A percentile compares a stretch with the other conserved stretches of the same genome.
Evolutionary conservation across 352 stramenopile species (phyloP).

Genomic region (Globisporangium paroecandrum): DNA sequence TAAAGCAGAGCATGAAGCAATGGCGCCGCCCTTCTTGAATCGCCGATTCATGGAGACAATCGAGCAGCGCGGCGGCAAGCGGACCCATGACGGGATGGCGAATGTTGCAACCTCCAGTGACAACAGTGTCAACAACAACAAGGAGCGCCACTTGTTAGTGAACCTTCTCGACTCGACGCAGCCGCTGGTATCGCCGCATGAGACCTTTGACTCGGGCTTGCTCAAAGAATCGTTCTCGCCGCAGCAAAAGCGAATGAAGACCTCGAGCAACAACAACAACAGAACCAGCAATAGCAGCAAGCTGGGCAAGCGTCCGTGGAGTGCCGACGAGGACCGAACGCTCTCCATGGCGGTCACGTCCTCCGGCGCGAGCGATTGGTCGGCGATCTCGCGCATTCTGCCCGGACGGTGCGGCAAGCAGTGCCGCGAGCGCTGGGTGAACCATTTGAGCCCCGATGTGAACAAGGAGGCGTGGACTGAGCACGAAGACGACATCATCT

Average conservation of each 20-base stretch:
- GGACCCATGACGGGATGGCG: constrained; percentile 11
- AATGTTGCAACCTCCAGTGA: too few species aligned
- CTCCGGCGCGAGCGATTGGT: constrained; percentile 85
- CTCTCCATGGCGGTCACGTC: constrained; percentile 52
- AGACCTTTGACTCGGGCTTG: constrained; percentile 9
- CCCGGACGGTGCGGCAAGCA: constrained; percentile 94
- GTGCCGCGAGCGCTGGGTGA: constrained; percentile 96
- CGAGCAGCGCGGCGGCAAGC: constrained; percentile 5
- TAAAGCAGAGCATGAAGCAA: not conserved
- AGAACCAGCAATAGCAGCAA: constrained; percentile 24
- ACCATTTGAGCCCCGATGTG: constrained; percentile 94
- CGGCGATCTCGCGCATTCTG: constrained; percentile 90
- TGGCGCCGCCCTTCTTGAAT: constrained; percentile 19
- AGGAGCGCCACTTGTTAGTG: constrained; percentile 29
- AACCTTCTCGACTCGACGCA: constrained; percentile 25
- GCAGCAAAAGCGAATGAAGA: constrained; percentile 59
- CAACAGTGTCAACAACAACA: not conserved
- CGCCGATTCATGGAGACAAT: constrained; percentile 20
- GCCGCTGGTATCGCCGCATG: constrained; percentile 30
- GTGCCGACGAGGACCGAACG: constrained; percentile 51
- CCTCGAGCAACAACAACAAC: constrained; percentile 3
- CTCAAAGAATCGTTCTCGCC: constrained; percentile 46
- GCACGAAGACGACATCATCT: constrained; percentile 90
- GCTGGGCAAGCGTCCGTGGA: constrained; percentile 69
- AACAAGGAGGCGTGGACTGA: constrained; percentile 93